Evolutionary conservation across 2,329 filamentous ascomycete genomes (phyloP), one percentile per base, ranked within the genome.

Genomic region (Ophiostoma tasmaniense): DNA sequence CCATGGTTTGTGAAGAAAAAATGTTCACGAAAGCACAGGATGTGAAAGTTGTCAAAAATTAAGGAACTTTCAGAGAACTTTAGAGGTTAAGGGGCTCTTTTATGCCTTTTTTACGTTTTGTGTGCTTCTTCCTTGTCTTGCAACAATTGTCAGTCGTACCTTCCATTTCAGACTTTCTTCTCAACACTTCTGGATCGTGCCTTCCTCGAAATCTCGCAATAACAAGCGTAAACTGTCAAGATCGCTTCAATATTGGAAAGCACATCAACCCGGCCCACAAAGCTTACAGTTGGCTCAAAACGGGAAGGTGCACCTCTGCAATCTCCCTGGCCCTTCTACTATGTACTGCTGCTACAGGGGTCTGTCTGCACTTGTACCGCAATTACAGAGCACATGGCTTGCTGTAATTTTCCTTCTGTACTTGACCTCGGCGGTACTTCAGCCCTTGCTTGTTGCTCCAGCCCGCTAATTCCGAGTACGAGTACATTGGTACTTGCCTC

Each of bases 401-500:
- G 28, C 59, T 62, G 59, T 62, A 62, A n/a, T 11, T 67, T 62
- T 30, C 61, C 33, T 33, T 33, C 5, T 33, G 33, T 33, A 33
- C 33, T 33, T 33, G 33, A 66, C 66, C 42, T 55, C 59, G 33
- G 67, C n/a, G 68, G 61, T 65, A 35, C 68, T 64, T 67, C 59
- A 45, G 64, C 52, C 65, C 66, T 67, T 67, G 37, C 68, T 45
- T 59, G 42, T 59, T 59, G 61, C 69, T 45, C 1, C 8, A 17
- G 17, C 42, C 42, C 69, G 64, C 67, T 30, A 67, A 65, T 59
- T 64, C 67, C 69, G 66, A 70, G 62, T 59, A 65, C 17, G 20
- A n/a, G 20, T 45, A 45, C 42, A 20, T 45, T 45, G 17, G 42
- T n/a, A 45, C 39, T 55, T 42, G 17, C 13, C 45, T 52, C 50